Conservation (phyloP, 768 basidiomycete species). For the Lentinula aciculospora region DNA sequence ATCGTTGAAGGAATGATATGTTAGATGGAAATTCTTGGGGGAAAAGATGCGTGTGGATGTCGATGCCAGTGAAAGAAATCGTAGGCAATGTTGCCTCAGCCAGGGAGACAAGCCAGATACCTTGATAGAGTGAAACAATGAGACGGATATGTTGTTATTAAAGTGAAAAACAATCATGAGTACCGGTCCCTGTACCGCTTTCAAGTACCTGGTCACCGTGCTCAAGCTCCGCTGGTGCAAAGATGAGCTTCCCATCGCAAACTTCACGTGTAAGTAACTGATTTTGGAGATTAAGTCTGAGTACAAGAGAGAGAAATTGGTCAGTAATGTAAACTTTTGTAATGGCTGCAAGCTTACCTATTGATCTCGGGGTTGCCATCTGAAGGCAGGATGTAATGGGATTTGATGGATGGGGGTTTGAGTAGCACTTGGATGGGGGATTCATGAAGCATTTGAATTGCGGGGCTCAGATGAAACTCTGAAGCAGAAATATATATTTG, state of each 20-base stretch:
- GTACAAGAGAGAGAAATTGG: not conserved
- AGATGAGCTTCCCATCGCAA: slow-evolving; percentile 1
- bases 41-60: slow-evolving; percentile 5
- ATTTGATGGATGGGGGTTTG: not conserved
- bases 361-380: not conserved
- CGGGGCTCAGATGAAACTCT: not conserved
- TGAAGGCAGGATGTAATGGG: slow-evolving; percentile 5
- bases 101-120: slow-evolving; percentile 1
- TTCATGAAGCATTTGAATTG: not conserved
- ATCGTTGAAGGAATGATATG: slow-evolving; percentile 4
- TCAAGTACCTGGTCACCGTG: slow-evolving; percentile 2
- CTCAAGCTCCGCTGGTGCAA: not conserved
- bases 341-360: not conserved
- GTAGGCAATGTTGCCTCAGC: not conserved
- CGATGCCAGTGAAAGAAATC: slow-evolving; percentile 3
- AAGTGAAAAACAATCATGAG: not conserved
- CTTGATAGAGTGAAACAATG: not conserved
- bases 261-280: not conserved
- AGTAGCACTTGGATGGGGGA: not conserved
- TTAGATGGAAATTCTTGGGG: not conserved
- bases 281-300: slow-evolving; percentile 5
- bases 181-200: slow-evolving; percentile 7
- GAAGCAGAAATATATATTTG: not conserved
- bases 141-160: too few species aligned
- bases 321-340: not conserved